Conservation (phyloP, 768 basidiomycete species). For the Rhodosporidiobolus odoratus region DNA sequence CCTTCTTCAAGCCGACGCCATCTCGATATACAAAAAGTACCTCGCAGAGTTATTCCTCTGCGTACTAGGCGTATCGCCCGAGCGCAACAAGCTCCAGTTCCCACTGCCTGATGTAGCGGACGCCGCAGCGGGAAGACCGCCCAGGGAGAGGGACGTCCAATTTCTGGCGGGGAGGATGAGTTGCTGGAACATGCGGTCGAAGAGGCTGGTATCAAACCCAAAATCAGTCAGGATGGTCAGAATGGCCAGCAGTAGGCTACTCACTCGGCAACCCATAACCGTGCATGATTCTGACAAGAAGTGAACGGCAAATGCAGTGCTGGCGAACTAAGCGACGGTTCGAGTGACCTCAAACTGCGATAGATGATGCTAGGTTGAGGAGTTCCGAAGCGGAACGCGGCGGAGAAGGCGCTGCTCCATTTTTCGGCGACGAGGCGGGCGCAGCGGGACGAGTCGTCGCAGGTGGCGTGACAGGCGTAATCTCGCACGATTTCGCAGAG, state of each 20-base stretch:
- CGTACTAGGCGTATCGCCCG: not conserved
- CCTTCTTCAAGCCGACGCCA: not conserved
- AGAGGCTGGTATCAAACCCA: not conserved
- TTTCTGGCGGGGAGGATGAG: conserved; percentile 9
- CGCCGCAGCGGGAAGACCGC: not conserved
- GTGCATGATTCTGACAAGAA: conserved; percentile 80
- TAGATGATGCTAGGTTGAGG: conserved; percentile 66
- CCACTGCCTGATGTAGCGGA: not conserved
- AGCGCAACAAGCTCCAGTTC: not conserved
- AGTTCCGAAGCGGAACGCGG: conserved; percentile 47
- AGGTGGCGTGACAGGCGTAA: conserved; percentile 76
- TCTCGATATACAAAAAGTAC: conserved; percentile 24
- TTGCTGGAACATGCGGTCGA: conserved; percentile 23
- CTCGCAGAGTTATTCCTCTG: not conserved
- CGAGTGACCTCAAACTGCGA: conserved; percentile 81
- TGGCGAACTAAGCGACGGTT: conserved; percentile 70
- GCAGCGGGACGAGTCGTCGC: conserved; percentile 71
- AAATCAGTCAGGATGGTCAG: conserved; percentile 57
- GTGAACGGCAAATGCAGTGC: conserved; percentile 79
- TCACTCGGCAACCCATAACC: conserved; percentile 76
- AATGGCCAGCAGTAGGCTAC: conserved; percentile 54
- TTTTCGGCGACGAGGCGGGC: conserved; percentile 85
- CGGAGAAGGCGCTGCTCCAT: conserved; percentile 81
- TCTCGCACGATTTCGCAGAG: conserved; percentile 82
- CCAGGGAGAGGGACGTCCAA: conserved; percentile 19